These are phyloP conservation scores for Aristolochia contorta DNA, from an alignment of 164 flowering plant genomes.

Conservation along the genomic window DNA sequence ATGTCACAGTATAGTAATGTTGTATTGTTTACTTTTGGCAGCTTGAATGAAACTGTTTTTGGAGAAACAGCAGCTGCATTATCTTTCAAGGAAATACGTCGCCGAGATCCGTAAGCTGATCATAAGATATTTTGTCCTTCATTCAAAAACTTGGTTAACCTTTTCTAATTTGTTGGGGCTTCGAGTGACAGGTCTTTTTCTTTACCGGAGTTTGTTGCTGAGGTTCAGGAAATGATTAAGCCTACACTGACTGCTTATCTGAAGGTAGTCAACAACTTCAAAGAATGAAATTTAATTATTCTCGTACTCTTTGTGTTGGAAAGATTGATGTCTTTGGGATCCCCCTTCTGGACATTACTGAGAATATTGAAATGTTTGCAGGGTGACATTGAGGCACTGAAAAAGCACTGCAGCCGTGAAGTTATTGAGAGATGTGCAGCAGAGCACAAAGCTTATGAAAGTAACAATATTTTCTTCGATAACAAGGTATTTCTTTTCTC, in stretches of 20 bases:
- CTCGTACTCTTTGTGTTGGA: background rate
- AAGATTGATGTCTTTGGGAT: background rate
- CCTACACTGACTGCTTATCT: slow-evolving; percentile 77
- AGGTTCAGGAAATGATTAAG: slow-evolving; percentile 75
- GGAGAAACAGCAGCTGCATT: slow-evolving; percentile 80
- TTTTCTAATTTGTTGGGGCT: slow-evolving; percentile 1
- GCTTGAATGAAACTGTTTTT: slow-evolving; percentile 78
- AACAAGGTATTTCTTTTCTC: slow-evolving; percentile 48
- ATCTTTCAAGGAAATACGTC: slow-evolving; percentile 78
- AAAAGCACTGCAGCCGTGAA: slow-evolving; percentile 66
- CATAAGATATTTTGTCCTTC: too few species aligned
- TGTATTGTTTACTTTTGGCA: slow-evolving; percentile 18
- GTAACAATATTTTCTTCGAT: slow-evolving; percentile 73
- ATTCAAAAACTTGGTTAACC: too few species aligned
- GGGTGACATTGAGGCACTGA: slow-evolving; percentile 67
- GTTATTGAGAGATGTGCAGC: slow-evolving; percentile 80
- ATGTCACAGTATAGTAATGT: background rate
- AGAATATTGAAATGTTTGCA: slow-evolving; percentile 9
- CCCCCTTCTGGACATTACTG: too few species aligned
- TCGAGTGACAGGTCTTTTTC: slow-evolving; percentile 55
- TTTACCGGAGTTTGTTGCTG: slow-evolving; percentile 81
- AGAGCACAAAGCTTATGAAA: slow-evolving; percentile 52
- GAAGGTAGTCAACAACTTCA: slow-evolving; percentile 37
- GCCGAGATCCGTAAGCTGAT: slow-evolving; percentile 75
- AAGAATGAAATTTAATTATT: background rate